Evolutionary conservation across 2,329 filamentous ascomycete genomes (phyloP), one percentile per base, ranked within the genome.

Genomic region (Fusarium compactum): DNA sequence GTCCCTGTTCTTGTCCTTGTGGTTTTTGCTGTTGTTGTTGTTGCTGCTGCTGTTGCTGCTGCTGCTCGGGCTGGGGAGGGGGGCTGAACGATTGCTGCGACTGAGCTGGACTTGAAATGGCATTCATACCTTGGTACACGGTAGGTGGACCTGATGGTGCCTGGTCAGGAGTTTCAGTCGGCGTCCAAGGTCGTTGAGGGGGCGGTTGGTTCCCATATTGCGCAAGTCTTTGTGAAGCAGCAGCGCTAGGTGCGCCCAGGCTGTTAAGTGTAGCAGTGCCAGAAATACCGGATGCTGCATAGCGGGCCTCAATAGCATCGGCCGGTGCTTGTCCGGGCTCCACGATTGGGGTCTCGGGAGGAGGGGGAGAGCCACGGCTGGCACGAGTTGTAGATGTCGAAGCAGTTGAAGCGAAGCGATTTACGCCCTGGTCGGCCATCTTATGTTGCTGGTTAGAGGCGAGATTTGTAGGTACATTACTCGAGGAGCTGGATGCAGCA

Each of bases 311-410:
- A 74, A 98, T 97, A 59, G 93, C 93, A 43, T 92, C 93, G 57
- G 90, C 89, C 4, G 91, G 89, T n/a, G 90, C 85, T 56, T 85
- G 85, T 20, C 89, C 90, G 2, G 92, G 92, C 43, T 91, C 92
- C 30, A 92, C 87, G 66, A 95, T 87, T 32, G 96, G 94, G 0
- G 96, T 98, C 79, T 98, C 95, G 11, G 96, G 96, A 2, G 96
- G 96, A 7, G 96, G 95, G 8, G 96, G 96, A 29, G 95, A 98
- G 45, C 96, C 96, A 73, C 96, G 89, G 76, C 92, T 95, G 22
- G 96, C 96, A 70, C 93, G 90, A 4, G 95, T 98, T 1, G 96
- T 99, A 4, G 95, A 97, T 15, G 91, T 97, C 0, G 96, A 98
- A 16, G 95, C 94, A 10, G 93, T 97, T 4, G 95, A 98, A 14